Base-by-base conservation (phyloP, 73 alveolate genomes). In the Tetrahymena thermophila region DNA sequence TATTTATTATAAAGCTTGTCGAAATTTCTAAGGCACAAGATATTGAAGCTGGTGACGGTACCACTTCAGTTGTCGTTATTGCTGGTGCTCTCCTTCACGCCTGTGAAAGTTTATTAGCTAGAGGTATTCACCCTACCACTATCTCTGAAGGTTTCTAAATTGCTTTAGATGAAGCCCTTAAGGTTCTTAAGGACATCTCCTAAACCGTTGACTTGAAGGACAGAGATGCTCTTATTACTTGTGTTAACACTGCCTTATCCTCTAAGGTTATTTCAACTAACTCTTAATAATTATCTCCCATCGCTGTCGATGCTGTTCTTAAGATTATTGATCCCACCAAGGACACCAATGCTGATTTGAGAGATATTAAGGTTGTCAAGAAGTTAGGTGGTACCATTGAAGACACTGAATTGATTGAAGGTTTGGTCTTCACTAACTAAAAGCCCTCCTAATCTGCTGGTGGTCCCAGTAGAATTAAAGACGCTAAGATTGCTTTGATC, bases 31-130 rank as follows among this genome's bases (percentile, higher is more conserved):
- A 99, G 96, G 99, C 99, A 37, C 99, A 99, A 98, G 99, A 99
- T 94, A 99, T 99, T 55, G 99, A 99, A 85, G 99, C 99, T 19
- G 99, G 99, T 34, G 99, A 99, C 94, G 99, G 99, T 83, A 99
- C 99, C 93, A 99, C 99, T 50, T 96, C 99, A 17, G 99, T 99
- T 28, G 99, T 99, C 95, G 99, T 99, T 94, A 97, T 99, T 43
- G 99, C 99, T 31, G 99, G 99, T 19, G 99, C 99, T 83, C 97
- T 99, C 93, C 97, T 99, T 85, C 98, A 97, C 23, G 99, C 99
- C n/a, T 98, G 99, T 94, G 98, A 98, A 96, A 97, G 93, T 43
- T 96, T 99, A 96, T 98, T 99, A 93, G 99, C 97, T 71, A 99
- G 99, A 94, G 99, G 99, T 93, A 99, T 99, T 95, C 99, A 99